These are phyloP conservation scores for Neurospora africana DNA, from an alignment of 495 filamentous ascomycete genomes.

Conservation along the genomic window DNA sequence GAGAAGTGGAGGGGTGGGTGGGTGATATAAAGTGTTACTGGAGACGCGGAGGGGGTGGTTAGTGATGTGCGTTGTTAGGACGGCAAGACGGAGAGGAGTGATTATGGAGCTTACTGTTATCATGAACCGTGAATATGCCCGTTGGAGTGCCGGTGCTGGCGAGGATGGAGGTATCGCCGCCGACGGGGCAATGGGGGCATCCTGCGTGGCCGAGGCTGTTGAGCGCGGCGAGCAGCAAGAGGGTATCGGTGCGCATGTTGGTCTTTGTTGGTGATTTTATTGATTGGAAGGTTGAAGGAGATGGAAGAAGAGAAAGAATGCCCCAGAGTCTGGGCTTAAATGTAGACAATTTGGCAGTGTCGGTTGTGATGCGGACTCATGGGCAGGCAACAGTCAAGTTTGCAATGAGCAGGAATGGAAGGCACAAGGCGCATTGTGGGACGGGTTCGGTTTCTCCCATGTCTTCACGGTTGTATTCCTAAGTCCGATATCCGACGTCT, in stretches of 20 bases:
- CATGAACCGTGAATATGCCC: slow-evolving; percentile 19
- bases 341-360: no score
- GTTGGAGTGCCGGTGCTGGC: slow-evolving; percentile 24
- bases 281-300: not conserved
- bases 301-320: not conserved
- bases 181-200: not conserved
- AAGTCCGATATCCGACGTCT: not conserved
- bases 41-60: not conserved
- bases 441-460: not conserved
- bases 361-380: no score
- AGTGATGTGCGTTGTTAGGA: not conserved
- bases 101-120: slow-evolving; percentile 14
- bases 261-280: not conserved
- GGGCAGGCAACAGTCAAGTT: not conserved
- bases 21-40: slow-evolving; percentile 32
- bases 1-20: slow-evolving; percentile 16
- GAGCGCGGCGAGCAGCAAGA: not conserved
- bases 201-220: not conserved
- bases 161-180: slow-evolving; percentile 13
- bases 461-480: not conserved
- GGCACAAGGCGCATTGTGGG: not conserved
- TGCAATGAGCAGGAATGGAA: not conserved
- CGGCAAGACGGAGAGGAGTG: not conserved
- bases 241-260: not conserved
- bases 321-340: no score